A percentile compares a stretch with the other conserved stretches of the same genome.
Evolutionary conservation across 345 rosid genomes (phyloP).

Genomic region (Acer negundo): DNA sequence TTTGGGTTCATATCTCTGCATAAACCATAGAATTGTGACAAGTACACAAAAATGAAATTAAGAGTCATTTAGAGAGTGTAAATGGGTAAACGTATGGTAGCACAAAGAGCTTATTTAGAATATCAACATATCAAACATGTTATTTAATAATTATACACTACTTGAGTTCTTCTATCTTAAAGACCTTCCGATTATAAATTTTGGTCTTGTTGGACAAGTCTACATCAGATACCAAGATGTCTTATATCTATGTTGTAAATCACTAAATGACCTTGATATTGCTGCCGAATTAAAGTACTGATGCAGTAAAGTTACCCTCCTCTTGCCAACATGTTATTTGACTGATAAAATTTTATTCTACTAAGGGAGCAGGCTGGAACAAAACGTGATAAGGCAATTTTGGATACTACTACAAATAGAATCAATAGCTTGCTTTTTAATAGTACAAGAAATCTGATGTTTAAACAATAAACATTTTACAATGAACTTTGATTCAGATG

Average conservation of each 20-base stretch:
- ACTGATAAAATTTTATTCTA: slow-evolving; percentile 23
- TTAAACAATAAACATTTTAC: not conserved
- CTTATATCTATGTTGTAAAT: not conserved
- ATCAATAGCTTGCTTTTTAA: too few relatives aligned
- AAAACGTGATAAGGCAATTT: slow-evolving; percentile 69
- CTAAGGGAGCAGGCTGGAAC: slow-evolving; percentile 66
- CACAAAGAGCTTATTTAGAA: not conserved
- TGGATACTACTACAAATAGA: too few relatives aligned
- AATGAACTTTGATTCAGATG: not conserved
- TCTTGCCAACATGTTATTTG: slow-evolving; percentile 8
- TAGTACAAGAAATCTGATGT: not conserved
- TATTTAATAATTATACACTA: too few relatives aligned
- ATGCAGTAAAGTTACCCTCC: not conserved
- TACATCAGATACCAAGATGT: not conserved
- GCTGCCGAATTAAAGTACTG: not conserved
- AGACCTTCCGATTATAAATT: not conserved
- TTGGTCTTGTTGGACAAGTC: not conserved
- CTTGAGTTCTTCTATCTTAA: not conserved
- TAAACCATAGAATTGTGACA: too few relatives aligned
- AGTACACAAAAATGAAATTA: too few relatives aligned
- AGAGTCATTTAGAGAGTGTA: not conserved
- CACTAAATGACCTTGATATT: not conserved
- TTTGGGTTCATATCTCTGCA: too few relatives aligned
- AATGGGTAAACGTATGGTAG: not conserved
- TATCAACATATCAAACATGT: too few relatives aligned